Base-by-base conservation (phyloP, 140 eudicot genomes). In the Erigeron philadelphicus region DNA sequence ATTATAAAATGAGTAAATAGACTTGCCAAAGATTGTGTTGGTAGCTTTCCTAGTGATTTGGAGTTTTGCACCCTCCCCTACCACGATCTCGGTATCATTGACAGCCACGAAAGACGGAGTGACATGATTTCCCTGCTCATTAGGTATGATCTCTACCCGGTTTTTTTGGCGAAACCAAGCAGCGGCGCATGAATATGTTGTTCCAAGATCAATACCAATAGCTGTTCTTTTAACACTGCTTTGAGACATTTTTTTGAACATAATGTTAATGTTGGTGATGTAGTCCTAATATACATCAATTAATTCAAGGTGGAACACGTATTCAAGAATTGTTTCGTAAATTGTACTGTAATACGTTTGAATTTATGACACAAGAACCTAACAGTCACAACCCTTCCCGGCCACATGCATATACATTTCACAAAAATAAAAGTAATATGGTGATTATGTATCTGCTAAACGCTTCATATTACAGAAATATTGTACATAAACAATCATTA, bases 1-100 rank as follows among this genome's bases (percentile, higher is more conserved):
- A 40, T 63, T 8, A 44, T 6, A 46, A 19, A 8, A 12, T 11
- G 45, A 2, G 11, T 5, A 45, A 23, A 5, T 49, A 5, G n/a
- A 48, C 72, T 67, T 49, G 47, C 72, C 61, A 49, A 49, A 67
- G 6, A 67, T 59, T 23, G 72, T 49, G 72, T 67, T 67, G 21
- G 59, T 66, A 66, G 72, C 23, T 44, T 66, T 46, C 46, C 59
- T 47, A 18, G 31, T 52, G 53, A 66, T 46, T 45, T 46, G 59
- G 61, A 25, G 21, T 66, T 21, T 66, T 66, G 57, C 71, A 5
- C 58, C 59, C 58, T 66, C 71, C 5, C 71, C 71, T 12, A 45
- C 55, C 58, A 48, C 46, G 19, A 66, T 4, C 44, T 66, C 59
- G 3, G 43, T 7, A 11, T 11, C 71, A 66, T 47, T 47, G 42